phyloP scores from a whole-genome alignment of 1,284 basidiomycete species.

The Leccinum cinnamomeum region DNA sequence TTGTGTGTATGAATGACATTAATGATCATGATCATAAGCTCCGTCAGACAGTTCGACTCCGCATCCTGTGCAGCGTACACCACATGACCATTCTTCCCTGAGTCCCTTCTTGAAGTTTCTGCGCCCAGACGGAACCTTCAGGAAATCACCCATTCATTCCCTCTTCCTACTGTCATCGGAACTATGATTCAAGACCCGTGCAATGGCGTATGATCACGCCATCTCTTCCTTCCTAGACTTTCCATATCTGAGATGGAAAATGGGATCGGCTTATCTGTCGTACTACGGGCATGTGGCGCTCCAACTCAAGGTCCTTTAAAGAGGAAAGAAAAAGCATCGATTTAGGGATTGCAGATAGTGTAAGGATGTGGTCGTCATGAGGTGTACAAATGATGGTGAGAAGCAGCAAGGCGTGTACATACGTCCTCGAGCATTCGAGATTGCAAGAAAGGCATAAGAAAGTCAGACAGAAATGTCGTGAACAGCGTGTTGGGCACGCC shows the following conservation, averaged over 20 bases:
- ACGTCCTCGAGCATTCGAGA: slow-evolving; percentile 7
- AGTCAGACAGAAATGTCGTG: slow-evolving; percentile 12
- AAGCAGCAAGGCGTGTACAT: slow-evolving; percentile 6
- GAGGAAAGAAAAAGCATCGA: slow-evolving; percentile 6
- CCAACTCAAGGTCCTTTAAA: neutral
- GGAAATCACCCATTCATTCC: neutral
- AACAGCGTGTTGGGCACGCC: neutral
- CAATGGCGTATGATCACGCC: neutral
- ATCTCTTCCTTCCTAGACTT: neutral
- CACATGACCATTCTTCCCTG: neutral
- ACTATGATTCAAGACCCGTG: neutral
- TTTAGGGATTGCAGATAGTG: slow-evolving; percentile 24
- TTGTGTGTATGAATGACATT: neutral
- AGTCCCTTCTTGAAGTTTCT: neutral
- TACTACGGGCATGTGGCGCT: neutral
- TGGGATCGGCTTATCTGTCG: neutral
- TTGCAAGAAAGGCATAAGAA: slow-evolving; percentile 7
- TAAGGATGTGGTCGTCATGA: slow-evolving; percentile 32
- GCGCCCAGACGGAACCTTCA: neutral
- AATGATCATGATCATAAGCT: neutral
- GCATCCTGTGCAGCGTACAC: neutral
- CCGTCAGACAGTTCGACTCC: neutral
- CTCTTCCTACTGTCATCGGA: neutral
- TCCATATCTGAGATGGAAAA: neutral
- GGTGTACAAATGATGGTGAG: slow-evolving; percentile 17